These are phyloP conservation scores for Pythium biforme DNA, from an alignment of 352 stramenopile genomes.

Conservation along the genomic window DNA sequence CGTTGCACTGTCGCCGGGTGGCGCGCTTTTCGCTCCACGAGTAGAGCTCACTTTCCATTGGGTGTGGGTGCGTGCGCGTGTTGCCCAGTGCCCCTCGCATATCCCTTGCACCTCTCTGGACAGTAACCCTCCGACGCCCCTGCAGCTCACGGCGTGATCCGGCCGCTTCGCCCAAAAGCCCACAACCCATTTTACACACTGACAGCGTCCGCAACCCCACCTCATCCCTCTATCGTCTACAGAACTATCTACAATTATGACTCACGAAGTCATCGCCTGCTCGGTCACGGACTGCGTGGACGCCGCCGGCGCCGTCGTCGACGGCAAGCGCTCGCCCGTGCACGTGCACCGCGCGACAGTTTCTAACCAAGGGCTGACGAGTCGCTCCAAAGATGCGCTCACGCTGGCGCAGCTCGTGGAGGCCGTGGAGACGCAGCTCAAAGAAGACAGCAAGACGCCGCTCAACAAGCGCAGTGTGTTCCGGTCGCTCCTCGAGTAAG, in stretches of 20 bases:
- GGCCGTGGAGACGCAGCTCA: slow-evolving; percentile 40
- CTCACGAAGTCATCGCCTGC: slow-evolving; percentile 17
- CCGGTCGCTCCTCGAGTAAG: slow-evolving; percentile 41
- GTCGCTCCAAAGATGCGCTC: slow-evolving; percentile 13
- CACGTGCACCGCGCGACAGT: slow-evolving; percentile 15
- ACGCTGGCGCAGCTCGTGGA: slow-evolving; percentile 44
- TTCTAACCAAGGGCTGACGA: slow-evolving; percentile 9
- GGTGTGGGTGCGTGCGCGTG: background rate
- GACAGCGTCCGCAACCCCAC: background rate
- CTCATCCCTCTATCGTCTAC: background rate
- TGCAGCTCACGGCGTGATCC: too few species aligned
- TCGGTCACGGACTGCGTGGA: slow-evolving; percentile 13
- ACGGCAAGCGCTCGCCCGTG: slow-evolving; percentile 11
- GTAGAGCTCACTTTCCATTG: background rate
- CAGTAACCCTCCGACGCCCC: too few species aligned
- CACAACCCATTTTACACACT: background rate
- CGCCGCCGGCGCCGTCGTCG: background rate
- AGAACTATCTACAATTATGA: too few species aligned
- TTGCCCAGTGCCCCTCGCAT: background rate
- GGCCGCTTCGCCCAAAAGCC: background rate
- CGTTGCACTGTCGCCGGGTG: background rate
- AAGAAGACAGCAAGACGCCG: slow-evolving; percentile 29
- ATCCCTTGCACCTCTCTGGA: slow-evolving; percentile 4
- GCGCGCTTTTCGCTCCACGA: background rate
- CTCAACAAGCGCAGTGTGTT: slow-evolving; percentile 42